These are phyloP conservation scores for Withania somnifera DNA, from an alignment of 305 asterid genomes.

Conservation along the genomic window DNA sequence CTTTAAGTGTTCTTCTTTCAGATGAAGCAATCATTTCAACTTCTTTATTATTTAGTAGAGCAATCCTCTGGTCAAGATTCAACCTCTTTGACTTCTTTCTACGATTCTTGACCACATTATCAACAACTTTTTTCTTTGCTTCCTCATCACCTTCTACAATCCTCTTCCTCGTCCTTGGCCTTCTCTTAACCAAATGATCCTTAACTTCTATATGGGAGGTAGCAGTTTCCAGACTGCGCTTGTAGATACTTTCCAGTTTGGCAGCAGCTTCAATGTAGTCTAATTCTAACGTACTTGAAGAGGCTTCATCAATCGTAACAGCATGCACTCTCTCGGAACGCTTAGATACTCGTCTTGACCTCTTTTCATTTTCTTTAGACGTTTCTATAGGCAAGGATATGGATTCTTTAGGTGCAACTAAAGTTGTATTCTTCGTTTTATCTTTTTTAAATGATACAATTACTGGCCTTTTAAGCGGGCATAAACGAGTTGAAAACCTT, in stretches of 20 bases:
- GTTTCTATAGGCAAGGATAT: conserved; percentile 39
- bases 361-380: conserved; percentile 36
- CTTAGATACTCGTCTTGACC: conserved; percentile 32
- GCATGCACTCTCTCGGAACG: conserved; percentile 42
- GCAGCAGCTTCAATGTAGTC: conserved; percentile 78
- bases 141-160: conserved; percentile 23
- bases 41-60: conserved; percentile 35
- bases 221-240: conserved; percentile 31
- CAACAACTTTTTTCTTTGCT: conserved; percentile 13
- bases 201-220: conserved; percentile 28
- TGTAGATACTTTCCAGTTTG: conserved; percentile 48
- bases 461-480: conserved; percentile 35
- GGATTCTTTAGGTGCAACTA: conserved; percentile 44
- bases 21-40: conserved; percentile 19
- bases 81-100: conserved; percentile 38
- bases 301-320: conserved; percentile 34
- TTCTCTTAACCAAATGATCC: conserved; percentile 23
- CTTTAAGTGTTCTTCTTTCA: conserved; percentile 1
- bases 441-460: conserved; percentile 45
- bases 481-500: conserved; percentile 20
- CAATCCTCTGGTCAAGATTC: conserved; percentile 63
- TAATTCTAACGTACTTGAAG: conserved; percentile 38
- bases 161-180: conserved; percentile 30
- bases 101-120: conserved; percentile 30
- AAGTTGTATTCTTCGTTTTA: conserved; percentile 33